Evolutionary conservation across 2,329 filamentous ascomycete species (phyloP).

Genomic region (Graphiopsis chlorocephala): DNA sequence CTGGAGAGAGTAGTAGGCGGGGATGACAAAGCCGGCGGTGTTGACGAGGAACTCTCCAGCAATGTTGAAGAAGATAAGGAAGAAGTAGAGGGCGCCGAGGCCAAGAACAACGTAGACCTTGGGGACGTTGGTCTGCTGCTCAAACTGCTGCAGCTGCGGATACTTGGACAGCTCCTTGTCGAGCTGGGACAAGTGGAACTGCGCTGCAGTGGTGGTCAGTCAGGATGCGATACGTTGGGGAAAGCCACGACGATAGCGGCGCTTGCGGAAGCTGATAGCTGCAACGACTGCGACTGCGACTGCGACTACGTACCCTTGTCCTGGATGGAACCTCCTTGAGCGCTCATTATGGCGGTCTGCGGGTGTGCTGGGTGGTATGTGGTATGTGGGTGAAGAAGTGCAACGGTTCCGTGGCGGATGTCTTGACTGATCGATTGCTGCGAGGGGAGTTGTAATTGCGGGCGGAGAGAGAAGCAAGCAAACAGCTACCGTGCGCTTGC

Average conservation of each 20-base stretch:
- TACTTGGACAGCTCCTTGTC: constrained; percentile 88
- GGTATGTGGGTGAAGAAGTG: constrained; percentile 10
- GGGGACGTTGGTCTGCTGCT: constrained; percentile 77
- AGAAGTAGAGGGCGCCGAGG: constrained; percentile 76
- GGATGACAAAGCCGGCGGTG: constrained; percentile 77
- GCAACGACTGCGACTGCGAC: neutral
- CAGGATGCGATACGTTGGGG: constrained; percentile 6
- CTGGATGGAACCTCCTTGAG: constrained; percentile 27
- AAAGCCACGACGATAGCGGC: neutral
- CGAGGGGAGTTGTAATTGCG: constrained; percentile 9
- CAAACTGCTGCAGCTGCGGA: constrained; percentile 76
- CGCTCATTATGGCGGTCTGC: constrained; percentile 18
- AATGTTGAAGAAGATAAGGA: constrained; percentile 90
- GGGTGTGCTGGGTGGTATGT: constrained; percentile 8
- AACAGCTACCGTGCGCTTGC: neutral
- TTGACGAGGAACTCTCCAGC: constrained; percentile 86
- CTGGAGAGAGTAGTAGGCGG: constrained; percentile 78
- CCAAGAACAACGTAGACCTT: constrained; percentile 83
- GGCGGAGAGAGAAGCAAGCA: constrained; percentile 7
- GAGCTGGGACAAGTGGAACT: constrained; percentile 69
- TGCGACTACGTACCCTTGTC: constrained; percentile 17
- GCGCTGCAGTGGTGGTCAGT: constrained; percentile 25
- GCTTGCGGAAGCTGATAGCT: neutral
- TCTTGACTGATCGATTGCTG: constrained; percentile 12
- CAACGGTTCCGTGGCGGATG: constrained; percentile 13